Percentiles rank a stretch among this genome's conserved stretches.
Evolutionary conservation across 2,329 filamentous ascomycete species (phyloP).

Genomic region (Alternaria viburni): DNA sequence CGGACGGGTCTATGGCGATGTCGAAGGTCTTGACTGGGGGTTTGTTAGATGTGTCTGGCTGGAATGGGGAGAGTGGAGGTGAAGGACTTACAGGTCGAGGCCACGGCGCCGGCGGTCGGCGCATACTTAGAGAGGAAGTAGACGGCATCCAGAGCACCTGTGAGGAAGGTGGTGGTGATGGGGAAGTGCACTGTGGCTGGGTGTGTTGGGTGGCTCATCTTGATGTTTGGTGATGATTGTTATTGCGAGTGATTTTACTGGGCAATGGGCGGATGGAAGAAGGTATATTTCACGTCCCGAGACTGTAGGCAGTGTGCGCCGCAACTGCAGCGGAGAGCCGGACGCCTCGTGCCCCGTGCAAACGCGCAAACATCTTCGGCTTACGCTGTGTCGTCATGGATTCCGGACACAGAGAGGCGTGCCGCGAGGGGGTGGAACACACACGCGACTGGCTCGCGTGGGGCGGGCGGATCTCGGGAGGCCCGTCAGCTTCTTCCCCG

Average conservation of each 20-base stretch:
- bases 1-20: constrained; percentile 31
- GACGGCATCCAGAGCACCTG: constrained; percentile 52
- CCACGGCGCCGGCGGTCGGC: constrained; percentile 42
- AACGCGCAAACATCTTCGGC: neutral
- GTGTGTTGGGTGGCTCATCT: constrained; percentile 52
- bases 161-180: constrained; percentile 53
- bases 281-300: neutral
- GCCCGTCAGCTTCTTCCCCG: neutral
- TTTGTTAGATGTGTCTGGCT: constrained; percentile 13
- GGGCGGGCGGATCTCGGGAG: neutral
- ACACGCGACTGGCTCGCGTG: neutral
- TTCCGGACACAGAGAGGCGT: neutral
- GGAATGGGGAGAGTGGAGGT: no score
- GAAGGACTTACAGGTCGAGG: constrained; percentile 31
- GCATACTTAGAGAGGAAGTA: constrained; percentile 42
- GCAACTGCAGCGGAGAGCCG: constrained; percentile 8
- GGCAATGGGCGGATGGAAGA: no score
- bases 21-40: constrained; percentile 35
- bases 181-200: constrained; percentile 57
- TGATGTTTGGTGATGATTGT: constrained; percentile 2
- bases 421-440: neutral
- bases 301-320: neutral
- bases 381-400: constrained; percentile 11
- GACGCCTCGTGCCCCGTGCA: neutral
- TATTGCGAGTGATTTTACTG: neutral